phyloP scores from a whole-genome alignment of 768 basidiomycete genomes.

The Suillus occidentalis region DNA sequence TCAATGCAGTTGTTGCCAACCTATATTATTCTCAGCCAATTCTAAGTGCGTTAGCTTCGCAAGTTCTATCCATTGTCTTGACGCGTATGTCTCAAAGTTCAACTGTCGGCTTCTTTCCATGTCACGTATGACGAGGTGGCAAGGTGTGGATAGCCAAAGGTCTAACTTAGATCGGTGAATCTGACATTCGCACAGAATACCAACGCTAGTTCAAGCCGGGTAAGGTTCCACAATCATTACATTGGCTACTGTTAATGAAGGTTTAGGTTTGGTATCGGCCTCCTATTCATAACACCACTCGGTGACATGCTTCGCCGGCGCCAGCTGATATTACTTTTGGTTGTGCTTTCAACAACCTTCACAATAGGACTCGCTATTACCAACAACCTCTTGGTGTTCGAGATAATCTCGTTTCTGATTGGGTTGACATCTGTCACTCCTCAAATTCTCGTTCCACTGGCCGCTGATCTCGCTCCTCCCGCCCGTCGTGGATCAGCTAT shows the following conservation, averaged over 20 bases:
- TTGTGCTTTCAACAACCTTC: slow-evolving; percentile 35
- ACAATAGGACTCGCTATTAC: slow-evolving; percentile 41
- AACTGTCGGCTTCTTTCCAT: too few species aligned
- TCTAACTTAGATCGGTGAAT: not conserved
- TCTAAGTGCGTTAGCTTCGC: slow-evolving; percentile 47
- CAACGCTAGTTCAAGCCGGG: slow-evolving; percentile 70
- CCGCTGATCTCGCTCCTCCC: slow-evolving; percentile 43
- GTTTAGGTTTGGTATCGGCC: slow-evolving; percentile 25
- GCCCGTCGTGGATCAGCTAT: slow-evolving; percentile 23
- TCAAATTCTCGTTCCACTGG: slow-evolving; percentile 42
- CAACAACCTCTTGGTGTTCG: slow-evolving; percentile 31
- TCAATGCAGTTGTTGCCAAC: slow-evolving; percentile 51
- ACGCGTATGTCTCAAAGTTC: not conserved
- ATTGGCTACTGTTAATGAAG: not conserved
- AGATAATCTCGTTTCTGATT: slow-evolving; percentile 36
- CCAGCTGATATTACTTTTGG: slow-evolving; percentile 37
- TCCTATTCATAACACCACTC: slow-evolving; percentile 45
- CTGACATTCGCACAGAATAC: slow-evolving; percentile 43
- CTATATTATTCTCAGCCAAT: slow-evolving; percentile 84
- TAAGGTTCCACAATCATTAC: slow-evolving; percentile 25
- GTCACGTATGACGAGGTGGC: slow-evolving; percentile 23
- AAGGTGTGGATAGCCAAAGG: slow-evolving; percentile 18
- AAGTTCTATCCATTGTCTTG: slow-evolving; percentile 7
- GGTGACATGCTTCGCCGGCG: slow-evolving; percentile 48
- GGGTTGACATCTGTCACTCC: slow-evolving; percentile 42